Conservation (phyloP, 768 basidiomycete genomes). For the Termitomyces titanicus region DNA sequence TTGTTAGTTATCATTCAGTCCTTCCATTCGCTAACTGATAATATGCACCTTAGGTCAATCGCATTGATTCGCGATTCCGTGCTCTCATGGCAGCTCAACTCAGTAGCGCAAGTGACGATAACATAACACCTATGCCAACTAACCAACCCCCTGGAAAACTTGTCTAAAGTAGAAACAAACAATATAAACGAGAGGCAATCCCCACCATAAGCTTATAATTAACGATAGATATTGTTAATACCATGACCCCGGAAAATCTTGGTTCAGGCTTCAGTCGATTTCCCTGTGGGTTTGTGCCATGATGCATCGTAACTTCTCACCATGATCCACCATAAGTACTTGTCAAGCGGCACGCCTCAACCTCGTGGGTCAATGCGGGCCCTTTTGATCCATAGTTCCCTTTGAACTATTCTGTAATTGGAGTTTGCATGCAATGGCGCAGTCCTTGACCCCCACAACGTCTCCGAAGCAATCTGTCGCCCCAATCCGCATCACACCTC, state of each 20-base stretch:
- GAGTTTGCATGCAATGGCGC: constrained; percentile 8
- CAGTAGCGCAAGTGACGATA: constrained; percentile 40
- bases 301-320: constrained; percentile 2
- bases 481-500: constrained; percentile 11
- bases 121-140: constrained; percentile 13
- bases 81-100: constrained; percentile 89
- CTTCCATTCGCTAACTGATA: not conserved
- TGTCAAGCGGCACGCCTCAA: constrained; percentile 10
- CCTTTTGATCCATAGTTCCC: constrained; percentile 5
- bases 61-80: constrained; percentile 75
- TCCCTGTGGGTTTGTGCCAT: not conserved
- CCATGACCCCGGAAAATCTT: not conserved
- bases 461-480: not conserved
- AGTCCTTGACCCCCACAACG: constrained; percentile 17
- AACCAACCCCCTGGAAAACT: not conserved
- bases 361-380: constrained; percentile 13
- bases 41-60: constrained; percentile 45
- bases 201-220: not conserved
- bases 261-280: not conserved
- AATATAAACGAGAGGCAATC: too few relatives aligned
- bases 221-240: constrained; percentile 1
- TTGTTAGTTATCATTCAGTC: constrained; percentile 42
- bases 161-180: not conserved
- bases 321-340: constrained; percentile 3
- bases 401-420: not conserved